phyloP scores from a whole-genome alignment of 805 yeast genomes.

The Suhomyces sp. region DNA sequence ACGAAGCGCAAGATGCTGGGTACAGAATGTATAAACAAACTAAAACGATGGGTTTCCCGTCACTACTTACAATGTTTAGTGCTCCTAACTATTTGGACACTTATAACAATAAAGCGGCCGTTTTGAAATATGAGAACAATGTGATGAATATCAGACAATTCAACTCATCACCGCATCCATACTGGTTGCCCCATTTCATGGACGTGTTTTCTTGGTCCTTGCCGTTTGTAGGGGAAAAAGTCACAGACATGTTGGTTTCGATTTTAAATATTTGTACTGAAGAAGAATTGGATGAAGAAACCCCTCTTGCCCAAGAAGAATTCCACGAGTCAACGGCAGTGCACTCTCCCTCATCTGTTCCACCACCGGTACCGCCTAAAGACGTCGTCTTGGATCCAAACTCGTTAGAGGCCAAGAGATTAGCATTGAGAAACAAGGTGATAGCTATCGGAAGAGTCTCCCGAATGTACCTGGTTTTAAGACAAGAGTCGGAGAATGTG shows the following conservation, averaged over 20 bases:
- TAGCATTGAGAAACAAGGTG: conserved; percentile 79
- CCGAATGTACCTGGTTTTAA: conserved; percentile 82
- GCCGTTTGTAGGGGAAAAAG: conserved; percentile 96
- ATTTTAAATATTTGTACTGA: conserved; percentile 92
- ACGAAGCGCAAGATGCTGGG: conserved; percentile 97
- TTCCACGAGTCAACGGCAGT: conserved; percentile 25
- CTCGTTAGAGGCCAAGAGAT: conserved; percentile 34
- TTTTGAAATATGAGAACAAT: conserved; percentile 84
- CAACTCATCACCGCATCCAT: conserved; percentile 91
- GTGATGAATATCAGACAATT: conserved; percentile 96
- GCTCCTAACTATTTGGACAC: conserved; percentile 95
- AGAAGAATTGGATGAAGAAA: conserved; percentile 83
- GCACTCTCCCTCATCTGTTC: conserved; percentile 12
- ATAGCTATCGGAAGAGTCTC: conserved; percentile 96
- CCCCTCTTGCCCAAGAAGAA: conserved; percentile 46
- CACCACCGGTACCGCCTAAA: conserved; percentile 7
- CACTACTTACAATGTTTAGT: conserved; percentile 84
- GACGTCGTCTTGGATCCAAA: conserved; percentile 1
- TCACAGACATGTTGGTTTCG: conserved; percentile 88
- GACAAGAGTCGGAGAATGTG: conserved; percentile 87
- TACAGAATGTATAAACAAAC: conserved; percentile 91
- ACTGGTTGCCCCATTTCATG: conserved; percentile 95
- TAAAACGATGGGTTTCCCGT: conserved; percentile 81
- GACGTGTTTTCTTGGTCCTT: conserved; percentile 97
- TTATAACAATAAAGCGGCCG: conserved; percentile 93